Conservation (phyloP, 2,329 filamentous ascomycete genomes). For the Decorospora gaudefroyi region DNA sequence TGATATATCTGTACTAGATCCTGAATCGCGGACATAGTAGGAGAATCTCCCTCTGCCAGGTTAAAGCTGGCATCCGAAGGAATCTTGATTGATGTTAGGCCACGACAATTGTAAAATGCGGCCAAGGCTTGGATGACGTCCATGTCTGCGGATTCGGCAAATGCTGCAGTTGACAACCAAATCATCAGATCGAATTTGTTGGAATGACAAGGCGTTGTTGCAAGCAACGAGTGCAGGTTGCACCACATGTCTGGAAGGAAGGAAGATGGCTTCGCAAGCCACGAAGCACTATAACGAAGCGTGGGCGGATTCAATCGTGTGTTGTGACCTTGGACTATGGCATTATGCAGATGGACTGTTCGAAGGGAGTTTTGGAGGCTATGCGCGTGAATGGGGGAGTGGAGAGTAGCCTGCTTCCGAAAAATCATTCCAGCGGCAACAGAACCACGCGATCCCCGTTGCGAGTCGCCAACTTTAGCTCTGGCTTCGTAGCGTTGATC, state of each 20-base stretch:
- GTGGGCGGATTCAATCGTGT: background rate
- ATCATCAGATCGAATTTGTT: constrained; percentile 28
- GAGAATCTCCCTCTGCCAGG: constrained; percentile 17
- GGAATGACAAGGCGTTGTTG: constrained; percentile 20
- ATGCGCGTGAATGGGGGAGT: constrained; percentile 8
- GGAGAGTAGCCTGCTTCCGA: constrained; percentile 18
- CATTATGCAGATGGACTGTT: constrained; percentile 11
- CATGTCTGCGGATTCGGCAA: constrained; percentile 28
- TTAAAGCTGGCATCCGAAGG: constrained; percentile 12
- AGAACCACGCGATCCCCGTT: constrained; percentile 20
- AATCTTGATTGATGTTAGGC: constrained; percentile 9
- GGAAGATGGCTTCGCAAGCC: constrained; percentile 19
- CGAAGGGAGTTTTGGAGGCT: constrained; percentile 9
- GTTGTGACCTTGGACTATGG: constrained; percentile 8
- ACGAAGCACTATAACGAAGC: constrained; percentile 30
- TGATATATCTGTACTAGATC: too few species aligned
- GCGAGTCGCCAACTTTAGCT: constrained; percentile 4
- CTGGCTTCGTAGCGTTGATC: constrained; percentile 34
- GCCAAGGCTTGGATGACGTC: constrained; percentile 28
- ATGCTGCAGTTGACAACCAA: constrained; percentile 37
- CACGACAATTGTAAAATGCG: constrained; percentile 23
- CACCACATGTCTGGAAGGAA: constrained; percentile 29
- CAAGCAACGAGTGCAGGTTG: constrained; percentile 18
- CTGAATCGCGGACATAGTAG: constrained; percentile 3
- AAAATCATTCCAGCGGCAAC: constrained; percentile 24